Base-by-base conservation (phyloP, 176 grass and related monocot species). In the Echinochloa phyllopogon region DNA sequence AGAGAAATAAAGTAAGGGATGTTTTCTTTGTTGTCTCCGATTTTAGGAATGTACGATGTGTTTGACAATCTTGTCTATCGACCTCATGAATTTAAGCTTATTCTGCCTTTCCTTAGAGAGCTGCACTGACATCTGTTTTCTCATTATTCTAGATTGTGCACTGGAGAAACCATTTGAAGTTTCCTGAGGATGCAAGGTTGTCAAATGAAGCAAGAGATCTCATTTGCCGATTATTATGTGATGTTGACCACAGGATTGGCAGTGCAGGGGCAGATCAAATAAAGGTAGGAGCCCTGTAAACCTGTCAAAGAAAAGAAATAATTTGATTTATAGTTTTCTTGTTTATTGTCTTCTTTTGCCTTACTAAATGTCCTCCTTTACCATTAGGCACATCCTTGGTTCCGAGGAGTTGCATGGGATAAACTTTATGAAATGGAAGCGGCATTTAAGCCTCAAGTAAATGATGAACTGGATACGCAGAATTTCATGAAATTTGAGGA, bases 401-500 rank as follows among this genome's bases (percentile, higher is more conserved):
- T 99, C 83, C 86, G 17, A 78, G 91, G 92, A 85, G 81, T 96
- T 86, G 49, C 80, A 65, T 99, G 96, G 96, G 96, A 99, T 79
- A 94, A 94, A 77, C 88, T 99, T 80, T 99, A 99, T 87, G 94
- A 99, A 72, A 99, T 89, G 88, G 91, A 99, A 49, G 96, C 96
- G 83, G 93, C 96, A 72, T 96, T 96, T 84, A 96, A 94, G 73
- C 96, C 96, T 78, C 87, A 99, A 91, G 93, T 99, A 55, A 94
- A 93, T 78, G 91, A 90, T 74, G 96, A 99, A 89, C 71, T 99
- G 48, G 96, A 99, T 70, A 99, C 96, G 75, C 96, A 93, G 24
- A 96, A 99, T 87, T 99, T 99, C 84, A 89, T 92, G 84, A 95
- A 95, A 84, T 99, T 96, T 86, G 96, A 99, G 63, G 96, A 99